Evolutionary conservation across 225 moss, liverwort and hornwort genomes (phyloP).

Genomic region (Asterella californica): DNA sequence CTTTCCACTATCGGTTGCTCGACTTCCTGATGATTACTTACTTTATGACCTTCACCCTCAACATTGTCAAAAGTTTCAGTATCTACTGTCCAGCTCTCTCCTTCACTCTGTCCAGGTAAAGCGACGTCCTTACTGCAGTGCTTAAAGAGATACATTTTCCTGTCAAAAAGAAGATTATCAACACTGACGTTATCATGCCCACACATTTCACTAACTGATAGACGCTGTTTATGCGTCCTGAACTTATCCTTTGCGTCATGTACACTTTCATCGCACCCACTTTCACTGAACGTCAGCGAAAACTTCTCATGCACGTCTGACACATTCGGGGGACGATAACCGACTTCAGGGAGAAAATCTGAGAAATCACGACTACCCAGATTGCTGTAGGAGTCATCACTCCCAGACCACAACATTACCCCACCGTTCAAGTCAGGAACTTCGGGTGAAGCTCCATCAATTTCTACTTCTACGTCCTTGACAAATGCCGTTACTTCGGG

Average conservation of each 20-base stretch:
- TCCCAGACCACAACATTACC: constrained; percentile 20
- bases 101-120: not conserved
- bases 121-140: not conserved
- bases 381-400: constrained; percentile 10
- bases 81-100: not conserved
- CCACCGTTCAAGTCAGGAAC: not conserved
- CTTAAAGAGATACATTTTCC: not conserved
- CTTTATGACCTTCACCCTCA: not conserved
- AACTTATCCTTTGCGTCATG: constrained; percentile 2
- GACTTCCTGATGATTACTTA: not conserved
- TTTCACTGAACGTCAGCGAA: constrained; percentile 5
- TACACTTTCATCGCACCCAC: constrained; percentile 8
- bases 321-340: constrained; percentile 6
- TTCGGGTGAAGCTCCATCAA: constrained; percentile 2
- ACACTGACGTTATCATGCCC: not conserved
- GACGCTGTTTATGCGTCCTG: constrained; percentile 3
- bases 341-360: constrained; percentile 18
- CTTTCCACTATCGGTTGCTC: not conserved
- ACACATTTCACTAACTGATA: not conserved
- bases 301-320: not conserved
- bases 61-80: not conserved
- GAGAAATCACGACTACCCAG: constrained; percentile 16
- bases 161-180: not conserved
- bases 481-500: not conserved
- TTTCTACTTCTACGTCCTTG: not conserved